Base-by-base conservation (phyloP, 2,329 filamentous ascomycete genomes). In the Talaromyces sp. region DNA sequence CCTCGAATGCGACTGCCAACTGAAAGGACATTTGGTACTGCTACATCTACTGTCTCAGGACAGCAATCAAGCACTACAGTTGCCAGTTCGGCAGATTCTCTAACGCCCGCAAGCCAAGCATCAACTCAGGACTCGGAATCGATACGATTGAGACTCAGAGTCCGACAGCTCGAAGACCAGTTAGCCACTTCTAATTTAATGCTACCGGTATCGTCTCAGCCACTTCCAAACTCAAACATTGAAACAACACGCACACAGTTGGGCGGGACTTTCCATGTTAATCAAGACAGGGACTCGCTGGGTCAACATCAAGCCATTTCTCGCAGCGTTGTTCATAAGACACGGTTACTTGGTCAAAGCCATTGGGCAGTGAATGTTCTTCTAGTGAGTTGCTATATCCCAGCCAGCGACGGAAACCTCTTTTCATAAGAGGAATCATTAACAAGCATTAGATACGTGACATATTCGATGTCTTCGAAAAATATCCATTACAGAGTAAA, bases 331-430 rank as follows among this genome's bases (percentile, higher is more conserved):
- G n/a, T 50, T 5, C 59, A 54, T 62, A 87, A 87, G 65, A 80
- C 79, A 0, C 77, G 83, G 0, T 67, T 85, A 0, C 83, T 85
- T 65, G 84, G 84, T 0, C 77, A 80, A 57, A 83, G 79, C 56
- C 81, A 84, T 65, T 83, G 81, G 80, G 76, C 84, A n/a, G 83
- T 80, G 61, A 75, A 74, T 1, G 68, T 81, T 11, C 65, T 73
- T 0, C 63, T 82, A 51, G 81, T 84, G 65, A 68, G 77, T 48
- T 27, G 21, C 51, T 19, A 56, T 24, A 29, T 50, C 19, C 19
- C 12, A 11, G 3, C 24, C 43, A 26, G 12, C 3, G 14, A 26
- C 14, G 32, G 11, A 1, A 14, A 35, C 32, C 5, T 35, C 32
- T 35, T 35, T 35, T 35, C 32, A 35, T 12, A 5, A 5, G 7